Conservation (phyloP, 257 asterid genomes). For the Buddleja alternifolia region DNA sequence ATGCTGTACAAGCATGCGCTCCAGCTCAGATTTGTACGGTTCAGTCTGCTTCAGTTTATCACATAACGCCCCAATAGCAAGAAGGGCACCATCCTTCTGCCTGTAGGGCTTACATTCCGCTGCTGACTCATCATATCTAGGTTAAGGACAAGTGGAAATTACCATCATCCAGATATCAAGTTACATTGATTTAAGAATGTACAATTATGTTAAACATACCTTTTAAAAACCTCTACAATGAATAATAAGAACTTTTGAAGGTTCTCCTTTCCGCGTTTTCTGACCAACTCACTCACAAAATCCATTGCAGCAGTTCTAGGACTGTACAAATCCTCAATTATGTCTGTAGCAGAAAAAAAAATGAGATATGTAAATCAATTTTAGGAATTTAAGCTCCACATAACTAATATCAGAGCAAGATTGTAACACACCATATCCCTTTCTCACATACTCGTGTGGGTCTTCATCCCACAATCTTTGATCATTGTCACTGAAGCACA, state of each 20-base stretch:
- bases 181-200: neutral
- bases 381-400: slow-evolving; percentile 11
- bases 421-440: slow-evolving; percentile 82
- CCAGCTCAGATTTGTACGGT: slow-evolving; percentile 93
- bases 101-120: slow-evolving; percentile 75
- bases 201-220: slow-evolving; percentile 47
- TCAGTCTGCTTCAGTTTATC: slow-evolving; percentile 93
- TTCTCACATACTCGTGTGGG: slow-evolving; percentile 97
- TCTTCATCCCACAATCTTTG: slow-evolving; percentile 98
- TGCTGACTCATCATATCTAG: slow-evolving; percentile 78
- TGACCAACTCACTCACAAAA: slow-evolving; percentile 95
- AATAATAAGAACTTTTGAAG: slow-evolving; percentile 86
- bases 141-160: slow-evolving; percentile 24
- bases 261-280: slow-evolving; percentile 96
- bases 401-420: slow-evolving; percentile 9
- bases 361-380: slow-evolving; percentile 14
- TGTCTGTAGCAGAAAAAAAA: slow-evolving; percentile 52
- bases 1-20: slow-evolving; percentile 91
- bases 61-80: slow-evolving; percentile 96
- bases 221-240: slow-evolving; percentile 83
- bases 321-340: slow-evolving; percentile 95
- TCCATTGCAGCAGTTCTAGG: slow-evolving; percentile 99
- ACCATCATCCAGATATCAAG: slow-evolving; percentile 17
- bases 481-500: slow-evolving; percentile 97
- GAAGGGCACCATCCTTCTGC: slow-evolving; percentile 98